Evolutionary conservation across 345 rosid genomes (phyloP).

Genomic region (Mercurialis annua): DNA sequence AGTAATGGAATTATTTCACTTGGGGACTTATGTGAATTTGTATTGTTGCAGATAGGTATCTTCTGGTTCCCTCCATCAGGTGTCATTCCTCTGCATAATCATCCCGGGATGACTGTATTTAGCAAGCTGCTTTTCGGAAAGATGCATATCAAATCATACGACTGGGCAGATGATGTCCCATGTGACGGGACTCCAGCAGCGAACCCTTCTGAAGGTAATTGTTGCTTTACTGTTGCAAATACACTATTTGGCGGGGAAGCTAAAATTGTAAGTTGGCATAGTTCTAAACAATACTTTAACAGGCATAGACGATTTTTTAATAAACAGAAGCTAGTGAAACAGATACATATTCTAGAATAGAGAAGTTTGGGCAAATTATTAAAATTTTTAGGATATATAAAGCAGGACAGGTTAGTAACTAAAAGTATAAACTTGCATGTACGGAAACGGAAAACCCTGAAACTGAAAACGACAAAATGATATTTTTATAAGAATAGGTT

Average conservation of each 20-base stretch:
- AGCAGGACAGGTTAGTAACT: no score
- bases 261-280: background rate
- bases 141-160: slow-evolving; percentile 93
- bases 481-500: no score
- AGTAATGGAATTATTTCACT: background rate
- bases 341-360: background rate
- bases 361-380: no score
- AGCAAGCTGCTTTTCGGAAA: slow-evolving; percentile 90
- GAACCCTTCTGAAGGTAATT: slow-evolving; percentile 34
- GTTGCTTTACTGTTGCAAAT: background rate
- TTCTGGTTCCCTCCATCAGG: slow-evolving; percentile 89
- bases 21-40: slow-evolving; percentile 4
- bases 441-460: no score
- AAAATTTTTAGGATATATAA: no score
- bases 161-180: slow-evolving; percentile 67
- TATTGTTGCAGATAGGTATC: slow-evolving; percentile 66
- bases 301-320: background rate
- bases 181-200: slow-evolving; percentile 21
- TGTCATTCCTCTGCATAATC: slow-evolving; percentile 91
- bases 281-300: background rate
- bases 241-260: background rate
- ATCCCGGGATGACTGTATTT: slow-evolving; percentile 96
- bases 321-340: background rate
- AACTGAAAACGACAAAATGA: no score
- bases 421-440: no score